Base-by-base conservation (phyloP, 176 grass and related monocot species). In the Oryza australiensis region DNA sequence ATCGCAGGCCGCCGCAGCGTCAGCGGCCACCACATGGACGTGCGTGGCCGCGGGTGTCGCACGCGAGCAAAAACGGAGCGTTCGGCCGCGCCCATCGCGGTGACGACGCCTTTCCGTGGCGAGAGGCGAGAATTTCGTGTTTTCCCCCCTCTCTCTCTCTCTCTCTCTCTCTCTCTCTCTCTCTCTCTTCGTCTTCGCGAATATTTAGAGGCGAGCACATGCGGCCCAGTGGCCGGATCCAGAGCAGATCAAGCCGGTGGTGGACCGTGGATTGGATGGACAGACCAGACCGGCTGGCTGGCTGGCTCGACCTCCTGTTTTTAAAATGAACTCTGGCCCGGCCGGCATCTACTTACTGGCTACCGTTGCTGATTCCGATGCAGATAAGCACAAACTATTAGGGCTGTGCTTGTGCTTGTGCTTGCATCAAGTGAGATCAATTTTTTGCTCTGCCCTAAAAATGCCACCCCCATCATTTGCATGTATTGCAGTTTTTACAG, bases 141-240 rank as follows among this genome's bases (percentile, higher is more conserved):
- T n/a, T n/a, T n/a, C n/a, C n/a, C n/a, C n/a, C n/a, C n/a, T n/a
- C n/a, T n/a, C n/a, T n/a, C n/a, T n/a, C n/a, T n/a, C n/a, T n/a
- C n/a, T n/a, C n/a, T n/a, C n/a, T n/a, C n/a, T n/a, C n/a, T n/a
- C n/a, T n/a, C n/a, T n/a, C n/a, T n/a, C n/a, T n/a, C n/a, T n/a
- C n/a, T n/a, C n/a, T 49, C 11, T 22, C 0, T 37, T 64, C 24
- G 30, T 37, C 81, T 24, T 76, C 73, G 66, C 83, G 66, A 83
- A 86, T 87, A 89, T 89, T 81, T 82, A 49, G 66, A 72, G 67
- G 42, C 20, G 38, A 24, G 63, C 89, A 91, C 87, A 88, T 88
- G 87, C 85, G 78, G 72, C 83, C 78, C 83, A 62, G 82, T 85
- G 83, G 72, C 83, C 66, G 69, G 77, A 91, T 91, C 85, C 76